Evolutionary conservation across 257 asterid species (phyloP).

Genomic region (Nicotiana otophora): DNA sequence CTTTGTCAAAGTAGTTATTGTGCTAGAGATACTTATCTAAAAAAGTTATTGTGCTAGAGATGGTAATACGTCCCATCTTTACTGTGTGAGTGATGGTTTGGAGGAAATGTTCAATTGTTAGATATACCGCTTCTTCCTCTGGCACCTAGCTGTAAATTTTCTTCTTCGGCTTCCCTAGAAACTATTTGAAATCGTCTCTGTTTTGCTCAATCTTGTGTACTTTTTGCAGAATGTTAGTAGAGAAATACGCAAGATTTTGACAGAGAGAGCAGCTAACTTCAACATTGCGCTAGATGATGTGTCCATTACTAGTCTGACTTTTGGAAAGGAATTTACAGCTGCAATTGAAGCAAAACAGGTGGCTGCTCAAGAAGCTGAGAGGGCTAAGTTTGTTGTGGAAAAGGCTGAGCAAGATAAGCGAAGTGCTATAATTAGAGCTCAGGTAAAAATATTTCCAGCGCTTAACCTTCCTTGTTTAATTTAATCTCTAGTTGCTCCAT

Average conservation of each 20-base stretch:
- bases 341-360: slow-evolving; percentile 97
- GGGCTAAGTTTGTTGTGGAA: slow-evolving; percentile 89
- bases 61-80: neutral
- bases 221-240: slow-evolving; percentile 64
- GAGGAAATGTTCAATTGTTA: neutral
- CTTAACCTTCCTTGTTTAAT: neutral
- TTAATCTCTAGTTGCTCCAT: neutral
- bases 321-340: slow-evolving; percentile 81
- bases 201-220: neutral
- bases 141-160: neutral
- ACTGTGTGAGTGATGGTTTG: neutral
- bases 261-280: slow-evolving; percentile 73
- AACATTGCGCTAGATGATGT: slow-evolving; percentile 93
- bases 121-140: neutral
- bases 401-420: slow-evolving; percentile 87
- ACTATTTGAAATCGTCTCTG: neutral
- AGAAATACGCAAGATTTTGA: slow-evolving; percentile 69
- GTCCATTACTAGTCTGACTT: slow-evolving; percentile 73
- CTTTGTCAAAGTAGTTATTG: neutral
- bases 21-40: neutral
- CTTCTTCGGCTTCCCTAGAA: neutral
- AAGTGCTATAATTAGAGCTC: slow-evolving; percentile 85
- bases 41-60: too few relatives aligned
- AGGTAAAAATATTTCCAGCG: slow-evolving; percentile 34
- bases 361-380: slow-evolving; percentile 93